Evolutionary conservation across 495 filamentous ascomycete genomes (phyloP), one percentile per base, ranked within the genome.

Genomic region (Hypoxylon trugodes): DNA sequence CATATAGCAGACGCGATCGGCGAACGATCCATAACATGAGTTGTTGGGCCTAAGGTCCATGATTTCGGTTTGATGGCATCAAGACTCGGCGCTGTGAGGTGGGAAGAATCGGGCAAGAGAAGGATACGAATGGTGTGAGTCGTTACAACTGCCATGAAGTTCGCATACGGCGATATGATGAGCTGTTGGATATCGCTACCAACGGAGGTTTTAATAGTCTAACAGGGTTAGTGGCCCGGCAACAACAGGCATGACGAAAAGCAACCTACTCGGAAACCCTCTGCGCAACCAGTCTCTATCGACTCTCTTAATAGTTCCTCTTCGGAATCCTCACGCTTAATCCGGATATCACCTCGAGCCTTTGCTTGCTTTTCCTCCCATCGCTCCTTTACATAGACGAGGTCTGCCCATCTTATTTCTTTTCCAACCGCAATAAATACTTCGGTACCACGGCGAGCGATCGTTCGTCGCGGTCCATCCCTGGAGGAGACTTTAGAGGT

Each of bases 381-480:
- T 66, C 85, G 80, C 65, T 92, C 87, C 74, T 92, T 93, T 50
- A 96, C 74, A 55, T 83, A 80, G 33, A 82, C 82, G 6, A 96
- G 78, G 74, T 93, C 88, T 5, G 88, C 86, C 93, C 93, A 97
- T 69, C 92, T 82, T 32, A 97, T 90, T 73, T 96, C 86, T 63
- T 89, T 94, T 24, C 91, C 92, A 9, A 89, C 87, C 10, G 91
- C 91, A 1, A 89, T 86, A 71, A 96, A 96, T 1, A 96, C 78
- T 65, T 97, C 90, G 25, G 88, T 90, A 37, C 87, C 90, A 41
- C 91, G 79, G 33, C 81, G 84, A 5, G 90, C 92, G 33, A 95
- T 85, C 6, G 84, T 93, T 45, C 86, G 82, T 33, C 79, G 79
- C 2, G 91, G 83, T 8, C 89, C 87, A 5, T 74, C 73, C 43